Percentiles rank a stretch among this genome's conserved stretches.
phyloP scores from a whole-genome alignment of 495 filamentous ascomycete genomes.

The Xylaria palmicola region DNA sequence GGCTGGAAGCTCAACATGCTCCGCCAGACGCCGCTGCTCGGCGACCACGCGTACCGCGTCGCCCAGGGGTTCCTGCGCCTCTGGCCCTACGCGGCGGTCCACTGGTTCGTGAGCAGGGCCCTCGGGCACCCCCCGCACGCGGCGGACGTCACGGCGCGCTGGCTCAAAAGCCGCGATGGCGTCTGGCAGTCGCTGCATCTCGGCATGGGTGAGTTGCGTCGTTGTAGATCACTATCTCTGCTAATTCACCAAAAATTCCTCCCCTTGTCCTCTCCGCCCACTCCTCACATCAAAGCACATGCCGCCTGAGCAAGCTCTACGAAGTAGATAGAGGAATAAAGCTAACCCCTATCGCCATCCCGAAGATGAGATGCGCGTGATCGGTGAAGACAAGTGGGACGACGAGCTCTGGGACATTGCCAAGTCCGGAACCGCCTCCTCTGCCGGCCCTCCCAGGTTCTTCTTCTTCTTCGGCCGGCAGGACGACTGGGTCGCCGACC shows the following conservation, averaged over 20 bases:
- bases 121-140: constrained; percentile 58
- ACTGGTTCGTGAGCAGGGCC: constrained; percentile 43
- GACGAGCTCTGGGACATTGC: constrained; percentile 78
- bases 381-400: constrained; percentile 75
- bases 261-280: neutral
- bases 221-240: neutral
- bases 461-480: constrained; percentile 75
- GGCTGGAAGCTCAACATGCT: constrained; percentile 59
- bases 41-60: constrained; percentile 51
- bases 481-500: constrained; percentile 82
- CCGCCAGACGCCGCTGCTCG: constrained; percentile 53
- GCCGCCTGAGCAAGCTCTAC: neutral
- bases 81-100: constrained; percentile 44
- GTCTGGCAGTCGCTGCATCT: constrained; percentile 69
- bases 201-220: constrained; percentile 27
- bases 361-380: constrained; percentile 69
- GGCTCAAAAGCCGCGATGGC: constrained; percentile 61
- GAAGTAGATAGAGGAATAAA: neutral
- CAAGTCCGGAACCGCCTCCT: constrained; percentile 20
- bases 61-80: constrained; percentile 48
- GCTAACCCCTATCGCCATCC: neutral
- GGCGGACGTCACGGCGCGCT: constrained; percentile 58
- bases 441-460: constrained; percentile 50
- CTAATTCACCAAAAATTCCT: neutral
- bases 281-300: neutral